Evolutionary conservation across 1,284 basidiomycete genomes (phyloP).

Genomic region (Rhodofomes roseus): DNA sequence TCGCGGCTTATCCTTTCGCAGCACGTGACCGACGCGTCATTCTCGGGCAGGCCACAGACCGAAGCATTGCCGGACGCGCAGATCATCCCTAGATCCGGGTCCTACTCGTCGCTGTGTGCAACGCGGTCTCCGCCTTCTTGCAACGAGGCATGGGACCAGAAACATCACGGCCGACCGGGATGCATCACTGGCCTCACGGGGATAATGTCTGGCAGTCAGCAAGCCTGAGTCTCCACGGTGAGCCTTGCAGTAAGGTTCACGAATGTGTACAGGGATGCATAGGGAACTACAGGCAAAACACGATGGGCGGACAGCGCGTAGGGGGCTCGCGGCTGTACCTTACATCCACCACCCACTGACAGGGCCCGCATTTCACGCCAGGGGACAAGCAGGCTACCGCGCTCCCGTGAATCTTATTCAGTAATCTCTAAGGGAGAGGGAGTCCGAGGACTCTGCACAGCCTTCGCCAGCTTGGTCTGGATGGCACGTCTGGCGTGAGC

Average conservation of each 20-base stretch:
- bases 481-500: neutral
- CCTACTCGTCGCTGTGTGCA: neutral
- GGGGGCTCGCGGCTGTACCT: neutral
- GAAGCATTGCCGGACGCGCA: neutral
- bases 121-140: neutral
- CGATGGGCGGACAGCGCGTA: neutral
- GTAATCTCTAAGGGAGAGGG: neutral
- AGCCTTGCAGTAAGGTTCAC: neutral
- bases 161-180: neutral
- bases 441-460: neutral
- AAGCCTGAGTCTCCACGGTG: neutral
- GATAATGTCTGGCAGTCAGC: neutral
- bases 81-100: constrained; percentile 2
- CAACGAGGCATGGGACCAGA: constrained; percentile 1
- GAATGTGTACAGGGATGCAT: neutral
- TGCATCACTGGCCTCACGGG: neutral
- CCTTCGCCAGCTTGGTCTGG: neutral
- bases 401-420: neutral
- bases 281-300: neutral
- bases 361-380: neutral
- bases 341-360: neutral
- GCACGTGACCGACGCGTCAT: constrained; percentile 6
- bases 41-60: neutral
- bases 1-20: constrained; percentile 7
- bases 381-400: neutral